phyloP scores from a whole-genome alignment of 768 basidiomycete genomes.

The Agrocybe praecox region DNA sequence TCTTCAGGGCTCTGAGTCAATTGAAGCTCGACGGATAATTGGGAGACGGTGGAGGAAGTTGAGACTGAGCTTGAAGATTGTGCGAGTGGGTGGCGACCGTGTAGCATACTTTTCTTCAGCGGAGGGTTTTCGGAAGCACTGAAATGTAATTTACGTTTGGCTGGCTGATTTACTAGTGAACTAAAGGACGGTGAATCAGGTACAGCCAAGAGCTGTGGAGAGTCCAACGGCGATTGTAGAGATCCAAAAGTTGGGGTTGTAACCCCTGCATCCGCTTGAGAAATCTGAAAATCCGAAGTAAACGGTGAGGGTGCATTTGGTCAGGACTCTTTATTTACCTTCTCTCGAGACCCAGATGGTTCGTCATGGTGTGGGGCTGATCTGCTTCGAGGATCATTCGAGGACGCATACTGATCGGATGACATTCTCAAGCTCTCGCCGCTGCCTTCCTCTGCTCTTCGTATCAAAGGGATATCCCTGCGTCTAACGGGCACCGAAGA shows the following conservation, averaged over 20 bases:
- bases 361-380: no score
- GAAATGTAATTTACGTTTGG: slow-evolving; percentile 7
- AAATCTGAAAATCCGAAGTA: neutral
- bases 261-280: neutral
- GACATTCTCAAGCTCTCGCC: slow-evolving; percentile 37
- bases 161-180: slow-evolving; percentile 15
- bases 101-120: neutral
- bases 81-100: slow-evolving; percentile 6
- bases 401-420: neutral
- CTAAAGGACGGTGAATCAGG: slow-evolving; percentile 28
- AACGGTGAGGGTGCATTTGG: neutral
- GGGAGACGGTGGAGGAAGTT: slow-evolving; percentile 35
- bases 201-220: slow-evolving; percentile 16
- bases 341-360: no score
- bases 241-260: slow-evolving; percentile 21
- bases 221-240: slow-evolving; percentile 20
- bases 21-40: slow-evolving; percentile 48
- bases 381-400: no score
- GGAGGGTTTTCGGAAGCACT: slow-evolving; percentile 1
- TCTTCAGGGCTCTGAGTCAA: slow-evolving; percentile 42
- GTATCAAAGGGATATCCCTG: slow-evolving; percentile 43
- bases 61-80: slow-evolving; percentile 14
- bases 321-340: no score
- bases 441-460: slow-evolving; percentile 45
- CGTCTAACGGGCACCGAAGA: slow-evolving; percentile 43